Percentiles rank a stretch among this genome's conserved stretches.
These are phyloP conservation scores for Corymbia citriodora DNA, from an alignment of 441 rosid genomes.

Conservation along the genomic window DNA sequence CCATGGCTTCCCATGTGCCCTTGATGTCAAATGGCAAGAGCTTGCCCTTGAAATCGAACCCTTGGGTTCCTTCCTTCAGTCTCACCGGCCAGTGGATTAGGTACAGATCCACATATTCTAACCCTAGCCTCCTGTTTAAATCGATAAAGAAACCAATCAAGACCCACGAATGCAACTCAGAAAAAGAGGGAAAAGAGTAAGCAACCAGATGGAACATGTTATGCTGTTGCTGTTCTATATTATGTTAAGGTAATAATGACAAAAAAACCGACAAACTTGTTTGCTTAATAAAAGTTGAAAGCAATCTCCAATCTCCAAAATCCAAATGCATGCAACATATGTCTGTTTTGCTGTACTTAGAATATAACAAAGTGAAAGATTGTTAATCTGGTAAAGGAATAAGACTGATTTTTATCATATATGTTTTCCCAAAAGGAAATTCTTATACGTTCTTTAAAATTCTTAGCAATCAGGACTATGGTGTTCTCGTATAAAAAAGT, in stretches of 20 bases:
- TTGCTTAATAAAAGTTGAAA: too few relatives aligned
- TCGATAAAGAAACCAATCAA: too few relatives aligned
- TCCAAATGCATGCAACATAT: too few relatives aligned
- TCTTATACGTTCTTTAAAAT: background rate
- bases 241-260: too few relatives aligned
- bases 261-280: too few relatives aligned
- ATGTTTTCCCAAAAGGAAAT: background rate
- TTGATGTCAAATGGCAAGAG: slow-evolving; percentile 16
- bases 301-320: too few relatives aligned
- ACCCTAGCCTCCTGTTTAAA: background rate
- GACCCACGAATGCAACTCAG: background rate
- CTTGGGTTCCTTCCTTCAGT: background rate
- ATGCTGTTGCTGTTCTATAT: too few relatives aligned
- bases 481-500: background rate
- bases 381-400: too few relatives aligned
- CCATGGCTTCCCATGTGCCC: slow-evolving; percentile 32
- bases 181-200: background rate
- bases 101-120: slow-evolving; percentile 5
- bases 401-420: background rate
- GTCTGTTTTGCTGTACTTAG: too few relatives aligned
- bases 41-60: background rate
- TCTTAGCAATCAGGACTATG: background rate
- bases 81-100: slow-evolving; percentile 23
- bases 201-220: too few relatives aligned
- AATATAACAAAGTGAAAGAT: too few relatives aligned